A percentile compares a stretch with the other conserved stretches of the same genome.
phyloP scores from a whole-genome alignment of 176 grass and related monocot species.

The Melocanna baccifera region DNA sequence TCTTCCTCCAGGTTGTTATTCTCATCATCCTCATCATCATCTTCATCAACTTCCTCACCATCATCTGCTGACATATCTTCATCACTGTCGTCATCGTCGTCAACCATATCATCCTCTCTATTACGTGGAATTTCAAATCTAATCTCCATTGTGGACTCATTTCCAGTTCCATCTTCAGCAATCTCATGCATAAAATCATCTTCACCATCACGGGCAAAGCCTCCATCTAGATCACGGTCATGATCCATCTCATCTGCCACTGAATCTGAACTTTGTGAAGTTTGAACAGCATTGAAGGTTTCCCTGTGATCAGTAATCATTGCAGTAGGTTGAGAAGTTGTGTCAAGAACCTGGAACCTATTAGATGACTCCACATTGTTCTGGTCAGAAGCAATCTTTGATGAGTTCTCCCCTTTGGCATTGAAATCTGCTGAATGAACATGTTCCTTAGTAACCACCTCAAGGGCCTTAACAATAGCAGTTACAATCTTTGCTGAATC shows the following conservation, averaged over 20 bases:
- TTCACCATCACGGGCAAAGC: conserved; percentile 62
- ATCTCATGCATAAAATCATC: conserved; percentile 98
- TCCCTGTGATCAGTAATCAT: conserved; percentile 66
- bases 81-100: conserved; percentile 75
- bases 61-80: conserved; percentile 79
- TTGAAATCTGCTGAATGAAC: conserved; percentile 70
- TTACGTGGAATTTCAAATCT: conserved; percentile 83
- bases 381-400: conserved; percentile 50
- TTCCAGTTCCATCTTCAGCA: conserved; percentile 70
- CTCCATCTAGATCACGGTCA: conserved; percentile 64
- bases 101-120: conserved; percentile 80
- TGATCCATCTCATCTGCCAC: conserved; percentile 89
- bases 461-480: conserved; percentile 78
- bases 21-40: conserved; percentile 71
- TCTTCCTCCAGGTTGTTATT: conserved; percentile 88
- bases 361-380: conserved; percentile 59
- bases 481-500: conserved; percentile 92
- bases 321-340: conserved; percentile 59
- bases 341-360: conserved; percentile 69
- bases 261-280: conserved; percentile 65
- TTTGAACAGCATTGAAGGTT: conserved; percentile 57
- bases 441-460: conserved; percentile 89
- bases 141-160: conserved; percentile 88
- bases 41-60: conserved; percentile 77
- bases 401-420: conserved; percentile 57